phyloP scores from a whole-genome alignment of 1,284 basidiomycete genomes.

The Melampsora americana region DNA sequence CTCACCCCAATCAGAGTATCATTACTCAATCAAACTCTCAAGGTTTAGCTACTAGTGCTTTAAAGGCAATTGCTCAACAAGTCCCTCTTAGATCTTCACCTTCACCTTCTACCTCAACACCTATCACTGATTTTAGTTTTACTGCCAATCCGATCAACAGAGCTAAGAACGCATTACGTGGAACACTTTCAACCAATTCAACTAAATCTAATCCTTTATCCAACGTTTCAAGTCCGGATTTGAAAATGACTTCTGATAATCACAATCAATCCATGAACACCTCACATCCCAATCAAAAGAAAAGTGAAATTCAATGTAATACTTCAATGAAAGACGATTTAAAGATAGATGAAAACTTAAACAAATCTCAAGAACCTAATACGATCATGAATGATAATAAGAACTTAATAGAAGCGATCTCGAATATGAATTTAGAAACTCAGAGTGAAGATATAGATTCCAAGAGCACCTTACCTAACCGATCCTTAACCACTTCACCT shows the following conservation, averaged over 20 bases:
- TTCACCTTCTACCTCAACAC: background rate
- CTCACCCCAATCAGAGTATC: background rate
- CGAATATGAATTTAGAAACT: background rate
- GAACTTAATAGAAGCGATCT: background rate
- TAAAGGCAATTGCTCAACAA: constrained; percentile 28
- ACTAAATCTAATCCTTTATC: background rate
- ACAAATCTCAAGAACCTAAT: background rate
- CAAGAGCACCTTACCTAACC: background rate
- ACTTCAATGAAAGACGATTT: no score
- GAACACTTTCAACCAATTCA: background rate
- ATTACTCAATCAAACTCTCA: background rate
- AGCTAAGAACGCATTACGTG: background rate
- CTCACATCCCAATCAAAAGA: background rate
- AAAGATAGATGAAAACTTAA: background rate
- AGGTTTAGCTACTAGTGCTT: constrained; percentile 24
- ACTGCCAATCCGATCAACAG: background rate
- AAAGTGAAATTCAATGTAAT: no score
- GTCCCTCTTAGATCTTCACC: background rate
- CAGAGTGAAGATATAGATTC: background rate
- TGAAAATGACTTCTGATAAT: no score
- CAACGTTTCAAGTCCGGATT: no score
- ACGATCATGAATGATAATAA: background rate
- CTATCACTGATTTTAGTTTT: background rate
- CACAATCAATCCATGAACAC: background rate
- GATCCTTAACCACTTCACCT: background rate